Evolutionary conservation across 78 protist species (phyloP).

Genomic region (Bigelowiella natans): DNA sequence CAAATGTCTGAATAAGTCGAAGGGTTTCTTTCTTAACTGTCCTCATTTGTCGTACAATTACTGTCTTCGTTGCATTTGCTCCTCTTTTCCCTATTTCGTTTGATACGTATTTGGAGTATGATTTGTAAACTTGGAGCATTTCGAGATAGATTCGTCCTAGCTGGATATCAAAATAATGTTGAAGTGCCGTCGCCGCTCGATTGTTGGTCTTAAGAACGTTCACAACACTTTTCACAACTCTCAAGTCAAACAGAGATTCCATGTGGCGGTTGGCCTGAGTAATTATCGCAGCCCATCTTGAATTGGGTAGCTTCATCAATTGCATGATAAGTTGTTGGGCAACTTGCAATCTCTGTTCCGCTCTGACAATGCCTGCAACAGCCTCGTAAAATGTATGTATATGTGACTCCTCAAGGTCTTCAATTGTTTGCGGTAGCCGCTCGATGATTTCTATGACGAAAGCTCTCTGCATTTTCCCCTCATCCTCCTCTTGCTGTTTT

Average conservation of each 20-base stretch:
- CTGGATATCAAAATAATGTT: conserved; percentile 61
- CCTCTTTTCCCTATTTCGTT: background rate
- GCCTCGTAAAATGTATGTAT: conserved; percentile 88
- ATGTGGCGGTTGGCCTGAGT: conserved; percentile 19
- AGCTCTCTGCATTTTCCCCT: conserved; percentile 35
- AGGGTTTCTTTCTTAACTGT: conserved; percentile 70
- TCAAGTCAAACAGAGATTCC: background rate
- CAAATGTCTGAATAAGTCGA: conserved; percentile 56
- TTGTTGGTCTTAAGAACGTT: conserved; percentile 65
- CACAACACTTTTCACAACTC: conserved; percentile 17
- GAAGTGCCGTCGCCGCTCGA: conserved; percentile 58
- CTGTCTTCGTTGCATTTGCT: background rate
- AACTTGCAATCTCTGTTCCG: conserved; percentile 26
- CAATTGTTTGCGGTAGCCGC: conserved; percentile 35
- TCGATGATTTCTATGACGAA: conserved; percentile 72
- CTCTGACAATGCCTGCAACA: conserved; percentile 73
- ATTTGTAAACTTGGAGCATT: conserved; percentile 54
- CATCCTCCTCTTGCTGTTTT: conserved; percentile 34
- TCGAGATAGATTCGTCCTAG: conserved; percentile 70
- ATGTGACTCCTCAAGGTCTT: conserved; percentile 51
- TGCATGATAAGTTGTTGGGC: conserved; percentile 43
- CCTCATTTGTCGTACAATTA: conserved; percentile 51
- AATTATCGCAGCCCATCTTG: conserved; percentile 53
- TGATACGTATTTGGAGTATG: conserved; percentile 18
- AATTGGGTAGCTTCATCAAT: conserved; percentile 78